A percentile compares a stretch with the other conserved stretches of the same genome.
These are phyloP conservation scores for Termitomyces sp. DNA, from an alignment of 768 basidiomycete species.

Conservation along the genomic window DNA sequence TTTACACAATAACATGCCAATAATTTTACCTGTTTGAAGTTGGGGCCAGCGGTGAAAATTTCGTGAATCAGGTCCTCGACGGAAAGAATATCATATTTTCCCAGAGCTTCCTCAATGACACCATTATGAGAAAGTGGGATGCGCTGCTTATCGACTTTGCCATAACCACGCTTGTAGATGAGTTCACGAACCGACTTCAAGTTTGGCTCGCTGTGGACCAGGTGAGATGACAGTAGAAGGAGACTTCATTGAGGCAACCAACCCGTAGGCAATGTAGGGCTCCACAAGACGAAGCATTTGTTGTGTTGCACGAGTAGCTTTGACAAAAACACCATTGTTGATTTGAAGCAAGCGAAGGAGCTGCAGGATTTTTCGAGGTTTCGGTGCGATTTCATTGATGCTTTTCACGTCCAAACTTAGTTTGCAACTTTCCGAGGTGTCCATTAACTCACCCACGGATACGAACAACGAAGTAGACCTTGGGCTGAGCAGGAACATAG, in stretches of 20 bases:
- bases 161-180: constrained; percentile 99
- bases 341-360: constrained; percentile 98
- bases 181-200: constrained; percentile 95
- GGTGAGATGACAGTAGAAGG: not conserved
- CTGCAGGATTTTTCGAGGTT: constrained; percentile 98
- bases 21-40: constrained; percentile 90
- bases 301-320: constrained; percentile 92
- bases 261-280: constrained; percentile 98
- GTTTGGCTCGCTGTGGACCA: constrained; percentile 74
- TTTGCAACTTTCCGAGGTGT: not conserved
- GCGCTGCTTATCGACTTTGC: constrained; percentile 97
- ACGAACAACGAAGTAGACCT: constrained; percentile 96
- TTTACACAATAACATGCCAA: not conserved
- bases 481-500: constrained; percentile 95
- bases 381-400: constrained; percentile 99
- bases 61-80: constrained; percentile 98
- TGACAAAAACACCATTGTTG: constrained; percentile 99
- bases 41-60: constrained; percentile 90
- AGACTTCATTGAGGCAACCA: constrained; percentile 16
- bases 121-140: constrained; percentile 93
- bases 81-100: constrained; percentile 93
- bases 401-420: constrained; percentile 31
- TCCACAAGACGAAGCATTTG: constrained; percentile 98
- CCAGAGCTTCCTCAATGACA: constrained; percentile 86
- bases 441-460: constrained; percentile 78